Evolutionary conservation across 1,139 yeast species (phyloP).

Genomic region (Blastobotrys serpentis): DNA sequence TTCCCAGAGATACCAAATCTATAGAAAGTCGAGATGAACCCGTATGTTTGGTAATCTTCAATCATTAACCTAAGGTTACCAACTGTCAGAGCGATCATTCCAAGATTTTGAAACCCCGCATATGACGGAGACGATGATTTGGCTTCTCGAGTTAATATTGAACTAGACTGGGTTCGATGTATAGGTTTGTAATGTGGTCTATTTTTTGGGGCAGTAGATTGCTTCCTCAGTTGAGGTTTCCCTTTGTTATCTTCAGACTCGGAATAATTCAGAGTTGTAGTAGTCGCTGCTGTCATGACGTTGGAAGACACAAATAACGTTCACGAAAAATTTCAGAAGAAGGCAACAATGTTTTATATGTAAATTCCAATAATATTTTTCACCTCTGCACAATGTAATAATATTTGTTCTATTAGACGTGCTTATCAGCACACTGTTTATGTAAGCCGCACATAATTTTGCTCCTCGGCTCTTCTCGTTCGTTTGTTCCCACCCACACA

Average conservation of each 20-base stretch:
- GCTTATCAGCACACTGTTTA: too few relatives aligned
- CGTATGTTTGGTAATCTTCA: conserved; percentile 41
- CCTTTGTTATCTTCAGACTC: background rate
- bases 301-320: background rate
- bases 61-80: conserved; percentile 43
- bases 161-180: conserved; percentile 23
- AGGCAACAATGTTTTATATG: too few relatives aligned
- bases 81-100: conserved; percentile 40
- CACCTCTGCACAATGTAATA: too few relatives aligned
- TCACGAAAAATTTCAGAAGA: background rate
- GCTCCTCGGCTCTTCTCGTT: too few relatives aligned
- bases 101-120: conserved; percentile 43
- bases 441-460: too few relatives aligned
- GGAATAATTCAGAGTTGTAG: background rate
- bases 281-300: background rate
- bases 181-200: conserved; percentile 27
- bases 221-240: background rate
- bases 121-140: conserved; percentile 25
- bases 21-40: conserved; percentile 36
- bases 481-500: too few relatives aligned
- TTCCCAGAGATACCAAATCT: conserved; percentile 36
- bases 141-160: conserved; percentile 27
- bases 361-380: too few relatives aligned
- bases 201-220: background rate
- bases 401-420: too few relatives aligned